Evolutionary conservation across 129 eudicot species (phyloP), one percentile per base, ranked within the genome.

Genomic region (Flaveria ramosissima): DNA sequence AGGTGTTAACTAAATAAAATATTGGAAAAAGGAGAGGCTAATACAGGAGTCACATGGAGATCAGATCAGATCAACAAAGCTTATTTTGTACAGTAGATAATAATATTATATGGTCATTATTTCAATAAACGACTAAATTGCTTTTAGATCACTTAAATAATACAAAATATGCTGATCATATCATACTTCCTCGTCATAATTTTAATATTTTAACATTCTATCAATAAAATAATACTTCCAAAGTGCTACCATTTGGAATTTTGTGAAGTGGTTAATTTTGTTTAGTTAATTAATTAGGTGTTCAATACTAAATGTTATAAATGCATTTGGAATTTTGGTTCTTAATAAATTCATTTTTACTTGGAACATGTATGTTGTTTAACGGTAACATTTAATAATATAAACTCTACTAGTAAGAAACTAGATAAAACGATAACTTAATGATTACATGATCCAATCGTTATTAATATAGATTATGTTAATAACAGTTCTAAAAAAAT

Each of bases 101-200:
- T 71, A 45, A 79, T 79, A 63, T 63, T 72, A 72, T 72, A 79
- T 72, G 16, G 32, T 73, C 74, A 72, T 72, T 79, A 79, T 26
- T 61, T 61, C 9, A 26, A 61, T 23, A 61, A 61, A 61, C 68
- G 19, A 61, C 68, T 41, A 72, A 72, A 23, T 65, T 20, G 32
- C 32, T 57, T 57, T 57, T 57, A 20, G 64, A 56, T 56, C 27
- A 56, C 30, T 56, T 20, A 57, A 57, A 20, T 57, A 63, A 79
- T 72, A 72, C 39, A 46, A 60, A 78, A 32, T 24, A 78, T 60
- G 82, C 52, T 71, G 72, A 71, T 78, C 77, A 45, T 57, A 78
- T 78, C 77, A 70, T 70, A 70, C 51, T 21, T 26, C 64, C 66
- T 67, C 45, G 41, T 68, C 59, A 68, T 68, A 68, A 56, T 43